Base-by-base conservation (phyloP, 306 rosid species). In the Vigna trinervia region DNA sequence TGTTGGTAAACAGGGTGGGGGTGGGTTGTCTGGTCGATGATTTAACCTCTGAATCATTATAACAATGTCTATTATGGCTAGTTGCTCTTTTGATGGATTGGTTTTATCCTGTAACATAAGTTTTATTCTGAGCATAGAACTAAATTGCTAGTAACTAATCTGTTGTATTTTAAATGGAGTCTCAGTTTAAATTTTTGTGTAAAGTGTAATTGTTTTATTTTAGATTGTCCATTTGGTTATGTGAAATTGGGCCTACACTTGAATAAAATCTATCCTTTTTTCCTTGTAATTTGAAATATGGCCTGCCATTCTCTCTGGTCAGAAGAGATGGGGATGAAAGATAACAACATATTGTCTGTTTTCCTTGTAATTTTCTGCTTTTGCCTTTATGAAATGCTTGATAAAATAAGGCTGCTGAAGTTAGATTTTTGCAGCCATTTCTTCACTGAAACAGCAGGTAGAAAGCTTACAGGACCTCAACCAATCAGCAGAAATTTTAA, bases 381-480 rank as follows among this genome's bases (percentile, higher is more conserved):
- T 52, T 76, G 77, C 69, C 78, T 57, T 62, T 26, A 34, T 20
- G 41, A 39, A 50, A 52, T 73, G 62, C 69, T 65, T 62, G 22
- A 39, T 81, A 62, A 67, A 69, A 62, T 74, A 36, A 69, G 62
- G 52, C 53, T 60, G n/a, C 79, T 59, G 39, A 59, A 39, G 46
- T 81, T 61, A 38, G 73, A 56, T 72, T 77, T 83, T 87, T 86
- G 85, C 93, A 93, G 98, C 93, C 20, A 93, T 93, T 82, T 85
- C 96, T 69, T 96, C 91, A 11, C 81, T 96, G 80, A 96, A 91
- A 80, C 89, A 89, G 82, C 91, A 90, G 85, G 97, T 96, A 19
- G 97, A 93, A 79, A 88, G 89, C 74, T 83, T 96, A 66, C 90
- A 88, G 68, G 88, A 81, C 68, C 90, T 96, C 81, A 81, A 85